Conservation (phyloP, 2,329 filamentous ascomycete species). For the Microsporum ferrugineum region DNA sequence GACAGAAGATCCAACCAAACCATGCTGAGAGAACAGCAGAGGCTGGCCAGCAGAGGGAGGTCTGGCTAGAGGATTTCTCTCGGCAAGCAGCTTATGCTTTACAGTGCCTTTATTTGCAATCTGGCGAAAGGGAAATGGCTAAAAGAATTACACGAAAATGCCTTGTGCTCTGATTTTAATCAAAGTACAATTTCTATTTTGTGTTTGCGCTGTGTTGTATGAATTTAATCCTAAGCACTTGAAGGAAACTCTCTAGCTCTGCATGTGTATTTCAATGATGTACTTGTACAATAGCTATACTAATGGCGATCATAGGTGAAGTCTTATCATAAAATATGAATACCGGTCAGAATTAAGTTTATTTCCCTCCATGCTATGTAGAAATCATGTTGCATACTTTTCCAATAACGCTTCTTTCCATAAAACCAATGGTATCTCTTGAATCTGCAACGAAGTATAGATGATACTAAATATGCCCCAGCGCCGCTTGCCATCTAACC, state of each 20-base stretch:
- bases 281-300: neutral
- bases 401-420: neutral
- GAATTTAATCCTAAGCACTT: too few relatives aligned
- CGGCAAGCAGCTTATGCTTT: slow-evolving; percentile 65
- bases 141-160: slow-evolving; percentile 50
- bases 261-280: too few relatives aligned
- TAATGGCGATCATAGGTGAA: neutral
- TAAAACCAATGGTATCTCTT: slow-evolving; percentile 2
- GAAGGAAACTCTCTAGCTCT: too few relatives aligned
- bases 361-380: neutral
- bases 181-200: neutral
- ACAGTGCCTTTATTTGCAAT: slow-evolving; percentile 53
- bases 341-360: neutral
- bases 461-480: neutral
- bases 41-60: slow-evolving; percentile 11
- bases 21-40: slow-evolving; percentile 31
- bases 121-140: slow-evolving; percentile 52
- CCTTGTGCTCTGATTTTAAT: slow-evolving; percentile 37
- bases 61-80: slow-evolving; percentile 43
- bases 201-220: too few relatives aligned
- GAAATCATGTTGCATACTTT: neutral
- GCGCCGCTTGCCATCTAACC: neutral
- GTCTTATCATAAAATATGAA: neutral
- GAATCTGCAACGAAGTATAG: neutral
- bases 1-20: slow-evolving; percentile 15